phyloP scores from a whole-genome alignment of 1,284 basidiomycete species.

The Chondrostereum purpureum region DNA sequence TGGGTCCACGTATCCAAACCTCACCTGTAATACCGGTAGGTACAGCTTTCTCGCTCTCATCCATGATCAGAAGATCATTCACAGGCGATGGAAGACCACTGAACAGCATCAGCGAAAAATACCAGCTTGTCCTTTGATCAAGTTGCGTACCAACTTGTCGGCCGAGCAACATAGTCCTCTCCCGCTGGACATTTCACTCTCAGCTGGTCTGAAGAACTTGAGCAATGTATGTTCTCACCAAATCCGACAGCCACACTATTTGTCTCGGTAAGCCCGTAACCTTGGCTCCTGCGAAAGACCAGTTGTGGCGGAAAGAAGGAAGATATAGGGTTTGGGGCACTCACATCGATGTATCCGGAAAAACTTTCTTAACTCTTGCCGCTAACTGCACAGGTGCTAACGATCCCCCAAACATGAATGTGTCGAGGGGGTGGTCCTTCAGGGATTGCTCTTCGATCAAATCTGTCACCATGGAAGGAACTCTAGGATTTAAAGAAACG shows the following conservation, averaged over 20 bases:
- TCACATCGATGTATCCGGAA: slow-evolving; percentile 43
- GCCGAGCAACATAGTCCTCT: slow-evolving; percentile 47
- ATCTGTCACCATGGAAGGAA: slow-evolving; percentile 59
- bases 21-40: slow-evolving; percentile 42
- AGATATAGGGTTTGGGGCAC: no score
- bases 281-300: slow-evolving; percentile 49
- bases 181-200: no score
- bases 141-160: slow-evolving; percentile 51
- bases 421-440: slow-evolving; percentile 36
- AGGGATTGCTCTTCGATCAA: slow-evolving; percentile 40
- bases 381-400: slow-evolving; percentile 44
- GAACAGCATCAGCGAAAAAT: no score
- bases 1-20: slow-evolving; percentile 56
- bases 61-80: slow-evolving; percentile 44
- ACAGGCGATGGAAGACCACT: slow-evolving; percentile 47
- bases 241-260: slow-evolving; percentile 45
- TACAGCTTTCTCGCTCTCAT: slow-evolving; percentile 26
- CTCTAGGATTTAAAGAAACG: no score
- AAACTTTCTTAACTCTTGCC: slow-evolving; percentile 32
- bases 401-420: slow-evolving; percentile 51
- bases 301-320: no score
- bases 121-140: no score
- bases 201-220: slow-evolving; percentile 26
- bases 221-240: slow-evolving; percentile 5
- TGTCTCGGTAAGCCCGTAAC: slow-evolving; percentile 59